These are phyloP conservation scores for Jaapia argillacea DNA, from an alignment of 768 basidiomycete genomes.

Conservation along the genomic window DNA sequence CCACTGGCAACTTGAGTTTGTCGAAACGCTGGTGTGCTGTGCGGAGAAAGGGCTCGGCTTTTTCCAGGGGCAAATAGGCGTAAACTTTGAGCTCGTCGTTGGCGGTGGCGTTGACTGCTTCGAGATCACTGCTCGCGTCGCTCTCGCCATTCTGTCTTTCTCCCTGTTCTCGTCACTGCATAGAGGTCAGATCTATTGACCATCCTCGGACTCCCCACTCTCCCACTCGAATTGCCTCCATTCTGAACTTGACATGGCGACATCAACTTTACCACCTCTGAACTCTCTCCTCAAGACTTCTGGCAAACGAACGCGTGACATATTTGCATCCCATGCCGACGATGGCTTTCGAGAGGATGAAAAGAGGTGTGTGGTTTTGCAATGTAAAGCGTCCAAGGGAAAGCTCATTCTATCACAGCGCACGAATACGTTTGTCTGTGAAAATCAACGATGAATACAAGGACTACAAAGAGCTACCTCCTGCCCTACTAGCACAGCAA, in stretches of 20 bases:
- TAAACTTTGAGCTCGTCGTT: background rate
- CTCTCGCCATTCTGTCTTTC: too few relatives aligned
- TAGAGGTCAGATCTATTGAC: too few relatives aligned
- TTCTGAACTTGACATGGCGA: conserved; percentile 10
- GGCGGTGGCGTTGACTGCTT: too few relatives aligned
- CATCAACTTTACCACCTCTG: conserved; percentile 52
- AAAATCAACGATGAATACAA: conserved; percentile 89
- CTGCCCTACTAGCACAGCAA: conserved; percentile 73
- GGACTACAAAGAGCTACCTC: conserved; percentile 76
- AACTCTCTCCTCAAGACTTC: conserved; percentile 52
- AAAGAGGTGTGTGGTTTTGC: conserved; percentile 52
- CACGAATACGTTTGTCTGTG: conserved; percentile 64
- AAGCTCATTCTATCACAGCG: conserved; percentile 25
- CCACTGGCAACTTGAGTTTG: too few relatives aligned
- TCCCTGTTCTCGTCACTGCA: too few relatives aligned
- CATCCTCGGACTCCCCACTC: background rate
- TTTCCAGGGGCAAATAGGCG: background rate
- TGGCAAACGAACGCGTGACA: conserved; percentile 62
- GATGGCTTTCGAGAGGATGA: conserved; percentile 58
- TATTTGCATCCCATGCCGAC: conserved; percentile 59
- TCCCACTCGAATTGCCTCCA: background rate
- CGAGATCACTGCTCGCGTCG: too few relatives aligned
- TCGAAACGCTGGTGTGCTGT: too few relatives aligned
- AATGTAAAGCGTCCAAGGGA: too few relatives aligned
- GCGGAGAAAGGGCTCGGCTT: too few relatives aligned